These are phyloP conservation scores for Coemansia sp. DNA, from an alignment of 192 early-diverging fungal species.

Conservation along the genomic window DNA sequence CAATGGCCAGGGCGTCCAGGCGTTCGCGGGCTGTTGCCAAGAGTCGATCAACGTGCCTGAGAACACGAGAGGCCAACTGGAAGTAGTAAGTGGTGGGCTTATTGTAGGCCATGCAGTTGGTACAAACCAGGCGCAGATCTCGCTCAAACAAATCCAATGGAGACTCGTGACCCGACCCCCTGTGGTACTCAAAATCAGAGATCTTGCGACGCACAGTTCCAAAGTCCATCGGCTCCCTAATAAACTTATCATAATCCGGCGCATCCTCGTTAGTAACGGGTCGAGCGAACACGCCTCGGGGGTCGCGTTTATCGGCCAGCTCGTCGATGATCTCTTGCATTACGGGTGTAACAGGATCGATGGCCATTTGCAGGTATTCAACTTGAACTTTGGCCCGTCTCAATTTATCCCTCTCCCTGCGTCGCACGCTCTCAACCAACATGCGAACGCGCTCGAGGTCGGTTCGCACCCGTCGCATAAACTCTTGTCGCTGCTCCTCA, in stretches of 20 bases:
- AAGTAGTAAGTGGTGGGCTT: conserved; percentile 47
- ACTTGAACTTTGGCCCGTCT: conserved; percentile 58
- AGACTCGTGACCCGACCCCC: not conserved
- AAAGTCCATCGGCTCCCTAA: conserved; percentile 79
- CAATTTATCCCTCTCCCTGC: conserved; percentile 73
- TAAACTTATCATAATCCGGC: conserved; percentile 73
- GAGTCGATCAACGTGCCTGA: conserved; percentile 24
- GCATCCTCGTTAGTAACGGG: conserved; percentile 67
- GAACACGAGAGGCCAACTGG: conserved; percentile 37
- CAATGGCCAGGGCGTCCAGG: conserved; percentile 20
- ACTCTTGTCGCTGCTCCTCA: conserved; percentile 64
- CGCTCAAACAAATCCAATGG: conserved; percentile 61
- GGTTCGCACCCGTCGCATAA: conserved; percentile 62
- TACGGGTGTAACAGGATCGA: conserved; percentile 71
- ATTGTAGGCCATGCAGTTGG: conserved; percentile 52
- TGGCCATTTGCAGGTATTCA: conserved; percentile 62
- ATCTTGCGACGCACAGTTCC: conserved; percentile 62
- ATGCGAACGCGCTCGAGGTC: conserved; percentile 88
- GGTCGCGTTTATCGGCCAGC: conserved; percentile 69
- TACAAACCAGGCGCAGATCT: conserved; percentile 32
- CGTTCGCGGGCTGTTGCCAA: conserved; percentile 11
- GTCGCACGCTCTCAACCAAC: conserved; percentile 71
- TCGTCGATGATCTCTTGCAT: conserved; percentile 65
- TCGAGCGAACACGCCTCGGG: conserved; percentile 62
- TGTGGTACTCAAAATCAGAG: conserved; percentile 55